Conservation (phyloP, 441 rosid species). For the Codiaeum variegatum region DNA sequence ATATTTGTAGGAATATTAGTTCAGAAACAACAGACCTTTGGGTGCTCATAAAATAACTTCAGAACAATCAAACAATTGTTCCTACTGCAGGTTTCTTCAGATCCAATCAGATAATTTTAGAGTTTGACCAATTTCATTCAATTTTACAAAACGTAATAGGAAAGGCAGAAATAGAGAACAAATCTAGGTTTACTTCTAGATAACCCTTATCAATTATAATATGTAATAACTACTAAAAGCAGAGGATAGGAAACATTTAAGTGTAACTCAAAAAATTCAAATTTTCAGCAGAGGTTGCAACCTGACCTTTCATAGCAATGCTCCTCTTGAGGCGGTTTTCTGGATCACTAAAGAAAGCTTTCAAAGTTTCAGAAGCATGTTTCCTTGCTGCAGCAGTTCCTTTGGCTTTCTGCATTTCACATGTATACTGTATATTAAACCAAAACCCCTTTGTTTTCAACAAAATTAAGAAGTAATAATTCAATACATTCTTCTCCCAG, state of each 20-base stretch:
- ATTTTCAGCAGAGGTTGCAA: slow-evolving; percentile 8
- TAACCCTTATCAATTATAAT: not conserved
- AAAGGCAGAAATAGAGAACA: not conserved
- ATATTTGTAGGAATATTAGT: not conserved
- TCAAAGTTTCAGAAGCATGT: slow-evolving; percentile 69
- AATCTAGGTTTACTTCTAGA: not conserved
- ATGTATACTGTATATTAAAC: not conserved
- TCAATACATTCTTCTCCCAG: not conserved
- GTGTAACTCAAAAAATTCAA: not conserved
- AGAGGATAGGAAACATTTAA: not conserved
- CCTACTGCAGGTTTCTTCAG: not conserved
- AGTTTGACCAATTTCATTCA: not conserved
- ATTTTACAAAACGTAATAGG: not conserved
- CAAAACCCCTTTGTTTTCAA: not conserved
- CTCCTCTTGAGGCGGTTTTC: slow-evolving; percentile 79
- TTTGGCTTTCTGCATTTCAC: slow-evolving; percentile 63
- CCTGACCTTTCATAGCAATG: slow-evolving; percentile 82
- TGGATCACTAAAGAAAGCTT: slow-evolving; percentile 72
- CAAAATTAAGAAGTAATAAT: not conserved
- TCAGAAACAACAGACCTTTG: not conserved
- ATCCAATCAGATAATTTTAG: not conserved
- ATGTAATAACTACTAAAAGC: not conserved
- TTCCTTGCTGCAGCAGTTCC: slow-evolving; percentile 84
- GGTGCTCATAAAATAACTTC: not conserved
- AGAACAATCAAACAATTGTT: not conserved